Conservation (phyloP, 305 asterid species). For the Andrographis paniculata region DNA sequence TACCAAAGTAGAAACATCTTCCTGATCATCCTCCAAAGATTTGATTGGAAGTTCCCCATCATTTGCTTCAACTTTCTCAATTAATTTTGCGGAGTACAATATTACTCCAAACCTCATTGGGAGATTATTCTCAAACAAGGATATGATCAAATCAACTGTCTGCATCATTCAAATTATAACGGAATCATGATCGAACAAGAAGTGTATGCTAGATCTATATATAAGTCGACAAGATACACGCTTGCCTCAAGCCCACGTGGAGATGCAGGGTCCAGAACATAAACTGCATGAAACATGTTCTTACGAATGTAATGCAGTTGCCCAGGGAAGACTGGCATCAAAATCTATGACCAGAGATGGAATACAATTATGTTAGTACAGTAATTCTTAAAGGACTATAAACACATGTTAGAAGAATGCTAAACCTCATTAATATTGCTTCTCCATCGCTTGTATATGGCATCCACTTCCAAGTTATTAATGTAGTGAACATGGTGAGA, state of each 20-base stretch:
- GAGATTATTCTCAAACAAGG: slow-evolving; percentile 78
- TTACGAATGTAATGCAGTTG: slow-evolving; percentile 96
- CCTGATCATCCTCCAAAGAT: slow-evolving; percentile 41
- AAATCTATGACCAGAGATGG: slow-evolving; percentile 40
- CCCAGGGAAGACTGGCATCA: slow-evolving; percentile 99
- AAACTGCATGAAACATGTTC: slow-evolving; percentile 91
- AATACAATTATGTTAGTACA: slow-evolving; percentile 16
- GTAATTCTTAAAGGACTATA: slow-evolving; percentile 11
- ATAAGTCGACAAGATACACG: slow-evolving; percentile 8
- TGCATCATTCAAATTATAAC: slow-evolving; percentile 33
- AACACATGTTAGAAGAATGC: slow-evolving; percentile 4
- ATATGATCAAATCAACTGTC: slow-evolving; percentile 66
- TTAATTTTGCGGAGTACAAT: slow-evolving; percentile 64
- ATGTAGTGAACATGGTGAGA: slow-evolving; percentile 84
- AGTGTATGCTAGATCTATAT: slow-evolving; percentile 15
- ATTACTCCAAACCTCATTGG: slow-evolving; percentile 96
- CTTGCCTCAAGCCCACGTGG: slow-evolving; percentile 88
- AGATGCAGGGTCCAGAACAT: slow-evolving; percentile 87
- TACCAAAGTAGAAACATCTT: slow-evolving; percentile 87
- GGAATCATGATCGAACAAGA: slow-evolving; percentile 22
- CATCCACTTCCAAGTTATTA: slow-evolving; percentile 88
- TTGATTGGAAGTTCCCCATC: slow-evolving; percentile 55
- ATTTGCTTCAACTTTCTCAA: slow-evolving; percentile 62
- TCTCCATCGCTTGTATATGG: slow-evolving; percentile 94
- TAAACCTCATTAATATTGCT: slow-evolving; percentile 88